phyloP scores from a whole-genome alignment of 768 basidiomycete species.

The Austroboletus festivus region DNA sequence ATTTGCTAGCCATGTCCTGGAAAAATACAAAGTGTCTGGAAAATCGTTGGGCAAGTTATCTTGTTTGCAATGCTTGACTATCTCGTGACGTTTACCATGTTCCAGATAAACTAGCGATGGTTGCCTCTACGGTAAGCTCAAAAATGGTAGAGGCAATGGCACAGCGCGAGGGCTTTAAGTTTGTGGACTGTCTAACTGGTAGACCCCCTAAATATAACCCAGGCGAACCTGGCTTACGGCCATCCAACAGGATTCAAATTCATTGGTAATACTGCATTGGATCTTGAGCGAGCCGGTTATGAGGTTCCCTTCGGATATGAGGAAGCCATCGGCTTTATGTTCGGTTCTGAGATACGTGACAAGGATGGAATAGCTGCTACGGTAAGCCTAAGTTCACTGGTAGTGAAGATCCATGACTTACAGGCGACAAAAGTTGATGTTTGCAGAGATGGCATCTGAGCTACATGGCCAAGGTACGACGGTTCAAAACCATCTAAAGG shows the following conservation, averaged over 20 bases:
- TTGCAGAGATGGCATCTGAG: slow-evolving; percentile 61
- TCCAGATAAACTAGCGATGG: slow-evolving; percentile 69
- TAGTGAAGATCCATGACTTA: slow-evolving; percentile 4
- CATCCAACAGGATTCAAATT: slow-evolving; percentile 74
- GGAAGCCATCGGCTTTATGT: slow-evolving; percentile 92
- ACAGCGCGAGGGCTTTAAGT: slow-evolving; percentile 71
- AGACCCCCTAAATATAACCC: not conserved
- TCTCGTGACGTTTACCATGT: slow-evolving; percentile 35
- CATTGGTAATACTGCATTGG: slow-evolving; percentile 79
- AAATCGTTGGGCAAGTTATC: slow-evolving; percentile 39
- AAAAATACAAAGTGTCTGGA: slow-evolving; percentile 43
- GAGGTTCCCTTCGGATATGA: slow-evolving; percentile 83
- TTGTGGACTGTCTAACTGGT: slow-evolving; percentile 85
- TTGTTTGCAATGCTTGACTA: slow-evolving; percentile 34
- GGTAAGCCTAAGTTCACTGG: slow-evolving; percentile 35
- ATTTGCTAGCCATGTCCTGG: slow-evolving; percentile 46
- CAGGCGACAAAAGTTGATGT: slow-evolving; percentile 46
- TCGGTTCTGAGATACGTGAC: slow-evolving; percentile 73
- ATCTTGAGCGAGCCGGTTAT: slow-evolving; percentile 61
- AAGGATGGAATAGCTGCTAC: slow-evolving; percentile 87
- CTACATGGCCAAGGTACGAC: slow-evolving; percentile 52
- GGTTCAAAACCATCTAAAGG: slow-evolving; percentile 55
- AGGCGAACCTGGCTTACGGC: not conserved
- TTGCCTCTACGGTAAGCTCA: slow-evolving; percentile 87
- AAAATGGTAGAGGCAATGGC: slow-evolving; percentile 87